phyloP scores from a whole-genome alignment of 495 filamentous ascomycete genomes.

The Bacidia rubella region DNA sequence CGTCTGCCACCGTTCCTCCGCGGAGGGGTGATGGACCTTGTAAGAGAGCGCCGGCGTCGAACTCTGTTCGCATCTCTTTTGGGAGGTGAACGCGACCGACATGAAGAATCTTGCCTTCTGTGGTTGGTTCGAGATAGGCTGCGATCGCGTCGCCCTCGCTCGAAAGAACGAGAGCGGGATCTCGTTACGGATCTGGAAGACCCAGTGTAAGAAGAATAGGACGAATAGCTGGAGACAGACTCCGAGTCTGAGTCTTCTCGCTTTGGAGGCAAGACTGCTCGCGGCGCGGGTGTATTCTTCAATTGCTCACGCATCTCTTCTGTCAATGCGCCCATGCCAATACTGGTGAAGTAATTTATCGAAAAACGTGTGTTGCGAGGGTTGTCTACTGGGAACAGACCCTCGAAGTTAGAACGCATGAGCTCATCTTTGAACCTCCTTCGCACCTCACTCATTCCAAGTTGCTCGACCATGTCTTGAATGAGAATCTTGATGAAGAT shows the following conservation, averaged over 20 bases:
- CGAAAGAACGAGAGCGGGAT: conserved; percentile 22
- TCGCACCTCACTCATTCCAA: conserved; percentile 69
- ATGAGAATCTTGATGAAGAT: conserved; percentile 98
- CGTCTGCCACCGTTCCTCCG: neutral
- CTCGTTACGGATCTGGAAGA: conserved; percentile 32
- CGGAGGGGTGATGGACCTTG: conserved; percentile 4
- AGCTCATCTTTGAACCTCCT: conserved; percentile 62
- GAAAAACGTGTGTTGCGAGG: conserved; percentile 85
- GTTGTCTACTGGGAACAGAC: conserved; percentile 80
- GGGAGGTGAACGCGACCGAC: conserved; percentile 9
- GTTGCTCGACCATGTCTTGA: conserved; percentile 75
- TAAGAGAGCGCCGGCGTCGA: neutral
- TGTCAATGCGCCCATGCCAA: conserved; percentile 87
- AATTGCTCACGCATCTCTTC: conserved; percentile 88
- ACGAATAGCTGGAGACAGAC: conserved; percentile 53
- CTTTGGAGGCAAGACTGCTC: conserved; percentile 48
- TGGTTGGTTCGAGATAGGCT: conserved; percentile 7
- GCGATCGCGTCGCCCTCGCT: conserved; percentile 8
- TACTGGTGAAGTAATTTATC: conserved; percentile 97
- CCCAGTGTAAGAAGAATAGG: conserved; percentile 38
- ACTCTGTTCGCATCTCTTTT: neutral
- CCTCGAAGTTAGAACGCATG: conserved; percentile 64
- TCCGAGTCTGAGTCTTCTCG: conserved; percentile 39
- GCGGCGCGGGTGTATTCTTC: conserved; percentile 70
- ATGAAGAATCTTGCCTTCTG: conserved; percentile 9